Evolutionary conservation across 177 flowering plant genomes (phyloP), one percentile per base, ranked within the genome.

Genomic region (Vitis hybrid): DNA sequence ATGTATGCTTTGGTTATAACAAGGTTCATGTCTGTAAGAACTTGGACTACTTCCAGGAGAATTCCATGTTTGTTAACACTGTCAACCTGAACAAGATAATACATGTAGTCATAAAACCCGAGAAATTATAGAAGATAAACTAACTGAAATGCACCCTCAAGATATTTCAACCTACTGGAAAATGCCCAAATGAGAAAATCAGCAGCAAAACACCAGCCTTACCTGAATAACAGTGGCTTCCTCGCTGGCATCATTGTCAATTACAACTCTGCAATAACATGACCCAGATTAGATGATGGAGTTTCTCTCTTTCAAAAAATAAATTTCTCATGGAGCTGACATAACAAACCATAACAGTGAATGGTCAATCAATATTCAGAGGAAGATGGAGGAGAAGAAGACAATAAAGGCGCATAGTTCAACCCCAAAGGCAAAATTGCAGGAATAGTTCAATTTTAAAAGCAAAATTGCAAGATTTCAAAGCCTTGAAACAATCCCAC

Each of bases 11-110:
- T 94, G 7, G 69, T 88, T 11, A 94, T 86, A 12, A 81, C 68
- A 60, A 94, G 94, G 71, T 94, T 81, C 77, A 91, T 61, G 77
- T 94, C 97, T 5, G 86, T 81, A 18, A 94, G 91, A 65, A 87
- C 89, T 83, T 94, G 97, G 67, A 94, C 87, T 41, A 91, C 95
- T 70, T 91, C 84, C 20, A 94, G 80, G 14, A 94, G 87, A 68
- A 83, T 86, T 35, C 97, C 97, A 81, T 84, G 90, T 58, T 83
- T 87, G 78, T 90, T 92, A 8, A 83, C 87, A 74, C 95, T 90
- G 76, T 88, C 93, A 61, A 92, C 97, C 98, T 94, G 73, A 74
- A 73, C 27, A 74, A 24, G 21, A 65, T 20, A 21, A 30, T 4
- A 12, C 17, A 18, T 21, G 32, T 11, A 20, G 46, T 11, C 8